Base-by-base conservation (phyloP, 208 protist genomes). In the Vickermania spadyakhi region DNA sequence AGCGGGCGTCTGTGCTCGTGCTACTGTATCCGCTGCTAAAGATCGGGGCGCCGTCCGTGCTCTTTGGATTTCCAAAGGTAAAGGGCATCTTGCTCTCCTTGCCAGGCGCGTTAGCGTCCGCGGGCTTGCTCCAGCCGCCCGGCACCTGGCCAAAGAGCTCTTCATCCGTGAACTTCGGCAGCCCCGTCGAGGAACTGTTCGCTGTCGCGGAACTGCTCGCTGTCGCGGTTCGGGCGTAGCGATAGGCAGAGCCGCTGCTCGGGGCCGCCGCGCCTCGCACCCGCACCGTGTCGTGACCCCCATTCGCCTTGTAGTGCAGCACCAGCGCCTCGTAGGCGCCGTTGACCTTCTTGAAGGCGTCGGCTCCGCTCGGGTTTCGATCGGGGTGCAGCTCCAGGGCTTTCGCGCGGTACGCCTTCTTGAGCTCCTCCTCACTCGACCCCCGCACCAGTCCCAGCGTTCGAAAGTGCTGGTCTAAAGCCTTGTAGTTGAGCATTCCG, bases 291-390 rank as follows among this genome's bases (percentile, higher is more conserved):
- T 68, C 64, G 31, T 55, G 56, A 11, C 67, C 72, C 52, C 74
- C 72, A 56, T 73, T 52, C 2, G 58, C 52, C 59, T 74, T 71
- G 25, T 78, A 66, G 28, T 83, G 57, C 18, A 96, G 71, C 18
- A 31, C 77, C 3, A 97, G 75, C n/a, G 98, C 83, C 53, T 99
- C 96, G 74, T 99, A 99, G 18, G 97, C 97, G 23, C 78, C 68
- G 28, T 84, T 84, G 23, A 99, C 86, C 1, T 52, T 56, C 49
- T 95, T 89, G 63, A 95, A 95, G 23, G 73, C 81, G n/a, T 96
- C 81, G 2, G 70, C 77, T 4, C 84, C 83, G 2, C 56, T 63
- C 0, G 77, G 81, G 58, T 98, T 98, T 41, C 90, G 80, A 64
- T 98, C 97, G 3, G 97, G 96, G 67, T 98, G 96, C 28, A 81